Conservation (phyloP, 2,329 filamentous ascomycete species). For the Epichloe scottii region DNA sequence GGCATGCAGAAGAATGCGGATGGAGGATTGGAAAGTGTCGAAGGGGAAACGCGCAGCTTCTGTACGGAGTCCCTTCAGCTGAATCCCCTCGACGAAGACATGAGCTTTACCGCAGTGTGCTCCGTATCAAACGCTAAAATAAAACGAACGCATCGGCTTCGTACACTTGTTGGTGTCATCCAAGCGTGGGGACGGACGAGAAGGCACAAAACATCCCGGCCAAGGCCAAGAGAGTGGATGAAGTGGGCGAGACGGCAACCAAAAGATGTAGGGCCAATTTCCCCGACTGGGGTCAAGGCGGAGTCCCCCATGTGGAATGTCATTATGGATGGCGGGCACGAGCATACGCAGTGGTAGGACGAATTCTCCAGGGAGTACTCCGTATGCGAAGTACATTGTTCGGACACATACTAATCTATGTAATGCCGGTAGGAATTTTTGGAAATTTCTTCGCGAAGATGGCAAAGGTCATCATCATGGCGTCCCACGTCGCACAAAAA, state of each 20-base stretch:
- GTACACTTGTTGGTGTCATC: conserved; percentile 1
- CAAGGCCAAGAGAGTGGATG: conserved; percentile 1
- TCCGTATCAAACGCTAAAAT: background rate
- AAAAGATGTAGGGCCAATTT: conserved; percentile 11
- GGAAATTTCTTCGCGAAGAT: background rate
- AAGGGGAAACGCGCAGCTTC: background rate
- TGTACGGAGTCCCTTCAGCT: background rate
- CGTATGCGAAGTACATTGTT: background rate
- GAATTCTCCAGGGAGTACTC: background rate
- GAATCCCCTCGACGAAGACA: background rate
- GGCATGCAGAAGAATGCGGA: background rate
- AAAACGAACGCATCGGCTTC: background rate
- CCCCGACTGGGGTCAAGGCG: conserved; percentile 9
- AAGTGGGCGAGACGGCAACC: background rate
- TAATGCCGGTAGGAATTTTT: background rate
- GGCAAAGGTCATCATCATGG: background rate
- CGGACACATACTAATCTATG: background rate
- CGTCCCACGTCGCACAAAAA: background rate
- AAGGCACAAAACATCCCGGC: background rate
- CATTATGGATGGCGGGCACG: conserved; percentile 7
- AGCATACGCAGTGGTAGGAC: conserved; percentile 4
- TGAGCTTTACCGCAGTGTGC: too few species aligned
- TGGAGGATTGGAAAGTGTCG: background rate
- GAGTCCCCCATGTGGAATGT: conserved; percentile 1
- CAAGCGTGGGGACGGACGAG: conserved; percentile 4